Base-by-base conservation (phyloP, 225 moss, liverwort and hornwort genomes). In the Sphagnum tenellum region DNA sequence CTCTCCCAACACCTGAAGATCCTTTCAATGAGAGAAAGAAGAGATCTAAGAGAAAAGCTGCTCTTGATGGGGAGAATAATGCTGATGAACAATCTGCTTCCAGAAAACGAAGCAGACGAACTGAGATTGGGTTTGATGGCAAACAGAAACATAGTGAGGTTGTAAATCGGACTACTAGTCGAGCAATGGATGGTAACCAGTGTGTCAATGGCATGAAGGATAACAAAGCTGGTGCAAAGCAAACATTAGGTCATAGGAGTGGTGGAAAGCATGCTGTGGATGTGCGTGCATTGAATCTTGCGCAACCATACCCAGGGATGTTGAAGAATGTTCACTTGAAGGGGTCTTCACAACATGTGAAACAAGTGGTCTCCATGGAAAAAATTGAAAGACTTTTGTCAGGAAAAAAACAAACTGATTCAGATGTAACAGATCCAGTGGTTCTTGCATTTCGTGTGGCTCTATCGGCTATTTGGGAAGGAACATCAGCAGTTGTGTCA, bases 1-100 rank as follows among this genome's bases (percentile, higher is more conserved):
- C 93, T 55, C 87, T 98, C 9, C 98, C 98, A 5, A 98, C 93
- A 58, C 79, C 80, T 47, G 85, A 93, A 4, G 93, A 98, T 67
- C 98, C 98, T 48, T 98, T 89, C 72, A 75, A 90, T 3, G 88
- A 92, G 59, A 83, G 69, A 69, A 81, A 59, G 64, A 85, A 77
- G 50, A 66, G 61, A 12, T 73, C 66, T 69, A 67, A 55, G 67
- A 75, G 65, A 8, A 79, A 77, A 67, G 71, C 66, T 64, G 59
- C 66, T 44, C 50, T 73, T 46, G 64, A 45, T 46, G 13, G 3
- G 50, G 59, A 9, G 46, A 65, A 50, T 13, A 50, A 4, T 29
- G 13, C 50, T n/a, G 5, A 45, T n/a, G 29, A 29, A 29, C 29
- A 29, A 29, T n/a, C 12, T 3, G 4, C 4, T 50, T 29, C 29